Evolutionary conservation across 805 yeast species (phyloP).

Genomic region (Diddensiella santjacobensis): DNA sequence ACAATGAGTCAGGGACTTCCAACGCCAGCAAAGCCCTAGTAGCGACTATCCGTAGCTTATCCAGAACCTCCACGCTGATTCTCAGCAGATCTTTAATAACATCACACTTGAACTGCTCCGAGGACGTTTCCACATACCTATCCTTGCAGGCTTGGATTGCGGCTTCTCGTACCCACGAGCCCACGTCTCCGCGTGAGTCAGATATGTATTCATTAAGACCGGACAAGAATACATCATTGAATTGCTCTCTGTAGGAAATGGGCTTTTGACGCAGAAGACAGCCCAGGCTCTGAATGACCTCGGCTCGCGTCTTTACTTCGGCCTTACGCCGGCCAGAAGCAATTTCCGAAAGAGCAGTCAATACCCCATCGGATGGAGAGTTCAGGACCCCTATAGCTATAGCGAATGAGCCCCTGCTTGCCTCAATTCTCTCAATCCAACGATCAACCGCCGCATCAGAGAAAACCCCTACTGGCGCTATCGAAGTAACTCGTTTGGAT

Average conservation of each 20-base stretch:
- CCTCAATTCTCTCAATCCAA: slow-evolving; percentile 6
- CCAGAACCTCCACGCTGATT: slow-evolving; percentile 61
- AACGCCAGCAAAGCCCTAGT: slow-evolving; percentile 36
- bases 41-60: slow-evolving; percentile 46
- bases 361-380: background rate
- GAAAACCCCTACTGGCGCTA: background rate
- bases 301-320: slow-evolving; percentile 1
- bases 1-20: slow-evolving; percentile 8
- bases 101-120: slow-evolving; percentile 3
- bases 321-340: background rate
- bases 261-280: background rate
- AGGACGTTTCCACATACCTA: background rate
- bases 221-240: slow-evolving; percentile 24
- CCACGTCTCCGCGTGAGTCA: slow-evolving; percentile 89
- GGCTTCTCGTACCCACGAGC: slow-evolving; percentile 62
- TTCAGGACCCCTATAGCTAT: slow-evolving; percentile 1
- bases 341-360: background rate
- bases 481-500: background rate
- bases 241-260: background rate
- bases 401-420: slow-evolving; percentile 3
- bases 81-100: slow-evolving; percentile 40
- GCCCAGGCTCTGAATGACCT: background rate
- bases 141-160: slow-evolving; percentile 38
- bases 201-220: slow-evolving; percentile 72
- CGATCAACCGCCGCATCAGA: background rate